Percentiles rank a stretch among this genome's conserved stretches.
phyloP scores from a whole-genome alignment of 1,139 yeast species.

The Pichia sp. region DNA sequence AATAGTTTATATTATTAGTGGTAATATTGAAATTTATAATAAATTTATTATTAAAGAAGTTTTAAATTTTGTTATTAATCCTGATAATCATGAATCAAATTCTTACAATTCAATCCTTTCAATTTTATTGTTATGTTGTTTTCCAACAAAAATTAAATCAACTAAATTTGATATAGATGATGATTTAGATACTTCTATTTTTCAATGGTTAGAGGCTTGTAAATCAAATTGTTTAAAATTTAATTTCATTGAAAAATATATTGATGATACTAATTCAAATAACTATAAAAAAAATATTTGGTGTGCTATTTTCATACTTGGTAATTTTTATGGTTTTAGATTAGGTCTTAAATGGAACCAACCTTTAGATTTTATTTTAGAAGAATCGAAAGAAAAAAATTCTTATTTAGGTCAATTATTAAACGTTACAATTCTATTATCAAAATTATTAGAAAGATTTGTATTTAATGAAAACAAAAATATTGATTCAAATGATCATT shows the following conservation, averaged over 20 bases:
- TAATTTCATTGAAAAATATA: conserved; percentile 18
- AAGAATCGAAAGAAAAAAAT: conserved; percentile 14
- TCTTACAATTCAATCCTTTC: conserved; percentile 18
- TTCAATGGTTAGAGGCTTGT: conserved; percentile 23
- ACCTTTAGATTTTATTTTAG: conserved; percentile 18
- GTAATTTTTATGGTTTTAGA: conserved; percentile 23
- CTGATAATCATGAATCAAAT: conserved; percentile 5
- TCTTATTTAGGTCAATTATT: conserved; percentile 20
- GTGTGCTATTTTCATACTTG: conserved; percentile 23
- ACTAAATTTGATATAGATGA: conserved; percentile 13
- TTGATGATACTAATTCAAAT: conserved; percentile 14
- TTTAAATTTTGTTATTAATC: neutral
- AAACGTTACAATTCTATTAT: conserved; percentile 17
- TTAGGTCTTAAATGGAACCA: conserved; percentile 25
- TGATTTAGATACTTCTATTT: conserved; percentile 18
- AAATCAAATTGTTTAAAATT: conserved; percentile 19
- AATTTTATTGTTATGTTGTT: conserved; percentile 23
- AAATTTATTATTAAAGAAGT: conserved; percentile 14
- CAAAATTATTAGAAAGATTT: conserved; percentile 21
- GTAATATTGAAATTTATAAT: conserved; percentile 17
- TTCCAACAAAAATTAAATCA: conserved; percentile 20
- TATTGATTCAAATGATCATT: conserved; percentile 9
- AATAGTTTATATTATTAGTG: conserved; percentile 21
- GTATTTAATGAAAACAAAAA: conserved; percentile 17
- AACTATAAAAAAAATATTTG: conserved; percentile 20